A percentile compares a stretch with the other conserved stretches of the same genome.
Conservation (phyloP, 768 basidiomycete genomes). For the Daedaleopsis sinensis region DNA sequence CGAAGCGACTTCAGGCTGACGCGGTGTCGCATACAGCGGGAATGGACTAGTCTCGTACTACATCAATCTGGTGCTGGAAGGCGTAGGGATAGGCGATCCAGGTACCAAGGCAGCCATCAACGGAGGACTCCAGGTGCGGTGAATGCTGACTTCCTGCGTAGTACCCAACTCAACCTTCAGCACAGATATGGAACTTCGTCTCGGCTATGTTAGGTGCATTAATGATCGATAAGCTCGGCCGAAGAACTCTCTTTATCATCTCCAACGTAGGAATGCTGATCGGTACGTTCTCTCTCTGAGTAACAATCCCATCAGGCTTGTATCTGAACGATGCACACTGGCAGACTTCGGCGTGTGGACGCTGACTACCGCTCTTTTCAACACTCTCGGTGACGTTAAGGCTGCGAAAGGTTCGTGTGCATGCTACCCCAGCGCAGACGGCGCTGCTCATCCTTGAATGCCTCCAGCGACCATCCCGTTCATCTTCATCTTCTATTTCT, state of each 20-base stretch:
- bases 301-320: background rate
- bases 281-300: slow-evolving; percentile 38
- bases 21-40: slow-evolving; percentile 40
- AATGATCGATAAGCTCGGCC: slow-evolving; percentile 67
- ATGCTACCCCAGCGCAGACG: background rate
- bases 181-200: slow-evolving; percentile 62
- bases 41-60: slow-evolving; percentile 77
- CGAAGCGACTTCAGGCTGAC: background rate
- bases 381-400: slow-evolving; percentile 28
- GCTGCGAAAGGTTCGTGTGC: slow-evolving; percentile 37
- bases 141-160: background rate
- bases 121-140: slow-evolving; percentile 55
- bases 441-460: background rate
- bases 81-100: slow-evolving; percentile 59
- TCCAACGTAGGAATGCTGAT: slow-evolving; percentile 65
- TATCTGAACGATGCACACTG: background rate
- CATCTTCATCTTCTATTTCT: slow-evolving; percentile 59
- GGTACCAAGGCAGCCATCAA: slow-evolving; percentile 64
- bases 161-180: no score
- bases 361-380: slow-evolving; percentile 43
- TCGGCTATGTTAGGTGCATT: slow-evolving; percentile 62
- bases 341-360: slow-evolving; percentile 67
- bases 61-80: slow-evolving; percentile 66
- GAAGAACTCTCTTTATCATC: slow-evolving; percentile 66
- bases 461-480: slow-evolving; percentile 60